phyloP scores from a whole-genome alignment of 2,329 filamentous ascomycete species.

The Cladorrhinum sp. region DNA sequence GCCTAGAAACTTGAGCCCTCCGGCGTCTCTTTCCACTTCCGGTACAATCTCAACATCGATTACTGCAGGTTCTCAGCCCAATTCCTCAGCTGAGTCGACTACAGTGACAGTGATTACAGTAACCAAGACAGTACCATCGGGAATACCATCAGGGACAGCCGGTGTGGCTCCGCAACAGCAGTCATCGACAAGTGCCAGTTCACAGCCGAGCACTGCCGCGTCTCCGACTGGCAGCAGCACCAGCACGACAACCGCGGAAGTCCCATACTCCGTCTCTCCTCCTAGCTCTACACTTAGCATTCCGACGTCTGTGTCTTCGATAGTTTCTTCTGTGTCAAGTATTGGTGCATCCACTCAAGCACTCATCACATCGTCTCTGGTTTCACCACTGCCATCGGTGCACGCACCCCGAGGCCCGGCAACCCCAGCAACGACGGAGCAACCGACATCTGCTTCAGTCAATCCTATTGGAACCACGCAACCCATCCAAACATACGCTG shows the following conservation, averaged over 20 bases:
- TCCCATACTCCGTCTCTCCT: neutral
- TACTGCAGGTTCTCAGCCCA: neutral
- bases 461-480: neutral
- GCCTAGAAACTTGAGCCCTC: neutral
- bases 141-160: neutral
- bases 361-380: neutral
- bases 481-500: conserved; percentile 1
- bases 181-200: neutral
- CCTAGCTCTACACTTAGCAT: neutral
- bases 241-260: neutral
- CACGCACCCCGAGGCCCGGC: neutral
- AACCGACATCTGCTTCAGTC: neutral
- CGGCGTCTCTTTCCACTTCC: neutral
- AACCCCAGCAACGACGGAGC: neutral
- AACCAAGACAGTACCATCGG: neutral
- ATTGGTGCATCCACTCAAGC: neutral
- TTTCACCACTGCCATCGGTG: neutral
- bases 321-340: neutral
- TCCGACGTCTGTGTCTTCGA: neutral
- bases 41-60: neutral
- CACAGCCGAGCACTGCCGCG: neutral
- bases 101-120: neutral
- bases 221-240: neutral
- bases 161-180: neutral
- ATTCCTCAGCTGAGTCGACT: neutral